Evolutionary conservation across 2,329 filamentous ascomycete genomes (phyloP), one percentile per base, ranked within the genome.

Genomic region (Teratosphaeria gauchensis): DNA sequence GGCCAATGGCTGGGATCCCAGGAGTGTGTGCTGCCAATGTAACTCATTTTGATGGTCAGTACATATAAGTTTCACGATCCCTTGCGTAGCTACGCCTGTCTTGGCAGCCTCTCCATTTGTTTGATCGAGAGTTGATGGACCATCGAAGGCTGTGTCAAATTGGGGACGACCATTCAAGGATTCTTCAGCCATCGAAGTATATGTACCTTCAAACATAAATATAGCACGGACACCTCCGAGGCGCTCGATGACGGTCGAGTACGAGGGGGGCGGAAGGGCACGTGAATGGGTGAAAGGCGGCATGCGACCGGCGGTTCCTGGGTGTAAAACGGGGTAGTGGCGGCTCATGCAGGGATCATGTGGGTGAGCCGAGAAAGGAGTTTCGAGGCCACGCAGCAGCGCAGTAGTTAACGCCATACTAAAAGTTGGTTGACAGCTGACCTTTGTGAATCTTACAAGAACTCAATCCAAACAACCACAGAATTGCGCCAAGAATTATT

Each of bases 151-250:
- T 14, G 14, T 73, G 73, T 72, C 70, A 33, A 69, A 63, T 57
- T 74, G 70, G 28, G 72, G 64, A 72, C 69, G 74, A 61, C 68
- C 62, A 64, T 73, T 74, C 51, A 54, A 57, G 63, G 73, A 70
- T 57, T 75, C 63, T 57, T 75, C 69, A 66, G 68, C 59, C 60
- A 75, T 68, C 57, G 70, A 72, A 57, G 73, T 67, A 28, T 28
- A 28, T 28, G 24, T 66, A 64, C 69, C 54, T 65, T 65, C 62
- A 46, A 46, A 19, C 42, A 48, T 9, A 48, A 21, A 19, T 48
- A 35, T 14, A 48, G 42, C 42, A 7, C 42, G 42, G 42, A 48
- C 42, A 21, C 42, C 3, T 48, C 42, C 42, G 42, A 48, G 19
- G 19, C 9, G 16, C n/a, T 19, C 4, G 42, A 21, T 24, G 4